Evolutionary conservation across 768 basidiomycete genomes (phyloP), one percentile per base, ranked within the genome.

Genomic region (Boletellus ananiceps): DNA sequence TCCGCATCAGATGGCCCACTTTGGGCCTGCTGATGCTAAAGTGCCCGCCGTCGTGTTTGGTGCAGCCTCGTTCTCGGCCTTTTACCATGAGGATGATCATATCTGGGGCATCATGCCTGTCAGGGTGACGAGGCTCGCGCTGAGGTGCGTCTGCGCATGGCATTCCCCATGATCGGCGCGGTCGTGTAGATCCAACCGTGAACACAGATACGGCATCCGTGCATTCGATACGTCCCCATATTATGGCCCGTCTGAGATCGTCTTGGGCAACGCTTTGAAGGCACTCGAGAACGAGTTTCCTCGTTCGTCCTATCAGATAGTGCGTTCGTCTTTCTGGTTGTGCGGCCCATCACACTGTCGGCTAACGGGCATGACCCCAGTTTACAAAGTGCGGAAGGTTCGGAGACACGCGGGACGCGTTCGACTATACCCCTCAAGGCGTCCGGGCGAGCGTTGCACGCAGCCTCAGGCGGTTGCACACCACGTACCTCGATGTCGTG

Each of bases 361-460:
- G 23, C 15, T n/a, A 19, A n/a, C 15, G 13, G 1, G 13, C 21
- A 4, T 15, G 8, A 9, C 16, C 35, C 19, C 14, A 92, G 88
- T 84, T 91, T 71, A 90, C 89, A 9, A 94, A 94, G 64, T 88
- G 86, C 52, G 92, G 92, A 19, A 78, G 91, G 32, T 88, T 85
- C 60, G 88, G 86, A 8, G 33, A 61, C 15, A 60, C 59, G 21
- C 60, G 59, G 15, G 67, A 71, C 2, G 71, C 74, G 37, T 93
- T 93, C 56, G 87, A 94, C 66, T 93, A 93, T 67, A 72, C 78
- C 2, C 84, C 87, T 1, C 55, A 62, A 5, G 80, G 76, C 32
- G 79, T 94, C 46, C 80, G 84, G 15, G 71, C 74, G 18, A 85
- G 83, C 53, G 77, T 94, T 15, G 64, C 73, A 41, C 79, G 79